A percentile compares a stretch with the other conserved stretches of the same genome.
phyloP scores from a whole-genome alignment of 2,329 filamentous ascomycete genomes.

The Sclerotinia spermophila region DNA sequence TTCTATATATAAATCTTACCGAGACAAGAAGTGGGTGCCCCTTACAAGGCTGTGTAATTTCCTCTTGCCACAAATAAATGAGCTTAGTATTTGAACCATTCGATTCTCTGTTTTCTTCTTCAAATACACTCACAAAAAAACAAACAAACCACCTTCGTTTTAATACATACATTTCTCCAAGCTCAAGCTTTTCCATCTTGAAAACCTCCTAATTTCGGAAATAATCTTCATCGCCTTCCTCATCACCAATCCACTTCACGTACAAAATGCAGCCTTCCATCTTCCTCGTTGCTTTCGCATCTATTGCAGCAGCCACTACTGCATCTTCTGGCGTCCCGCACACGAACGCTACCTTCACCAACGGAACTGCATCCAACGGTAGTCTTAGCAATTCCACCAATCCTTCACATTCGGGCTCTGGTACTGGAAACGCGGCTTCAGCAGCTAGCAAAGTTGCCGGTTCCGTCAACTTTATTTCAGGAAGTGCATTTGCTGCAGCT shows the following conservation, averaged over 20 bases:
- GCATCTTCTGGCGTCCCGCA: slow-evolving; percentile 3
- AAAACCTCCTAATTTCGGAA: neutral
- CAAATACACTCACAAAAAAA: neutral
- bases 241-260: neutral
- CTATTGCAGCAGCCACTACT: slow-evolving; percentile 22
- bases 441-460: slow-evolving; percentile 13
- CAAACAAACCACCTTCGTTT: slow-evolving; percentile 17
- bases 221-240: neutral
- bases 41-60: slow-evolving; percentile 20
- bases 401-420: neutral
- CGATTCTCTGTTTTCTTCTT: slow-evolving; percentile 3
- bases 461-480: slow-evolving; percentile 10
- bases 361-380: slow-evolving; percentile 14
- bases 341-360: slow-evolving; percentile 11
- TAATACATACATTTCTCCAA: neutral
- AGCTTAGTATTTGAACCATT: slow-evolving; percentile 18
- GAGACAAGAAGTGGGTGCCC: slow-evolving; percentile 16
- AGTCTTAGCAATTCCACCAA: slow-evolving; percentile 3
- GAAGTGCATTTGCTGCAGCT: slow-evolving; percentile 9
- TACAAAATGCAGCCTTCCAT: slow-evolving; percentile 23
- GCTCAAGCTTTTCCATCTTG: neutral
- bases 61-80: slow-evolving; percentile 19
- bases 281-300: slow-evolving; percentile 22
- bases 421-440: neutral
- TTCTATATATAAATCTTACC: slow-evolving; percentile 17